Evolutionary conservation across 805 yeast species (phyloP), one percentile per base, ranked within the genome.

Genomic region (Monosporozyma servazzii): DNA sequence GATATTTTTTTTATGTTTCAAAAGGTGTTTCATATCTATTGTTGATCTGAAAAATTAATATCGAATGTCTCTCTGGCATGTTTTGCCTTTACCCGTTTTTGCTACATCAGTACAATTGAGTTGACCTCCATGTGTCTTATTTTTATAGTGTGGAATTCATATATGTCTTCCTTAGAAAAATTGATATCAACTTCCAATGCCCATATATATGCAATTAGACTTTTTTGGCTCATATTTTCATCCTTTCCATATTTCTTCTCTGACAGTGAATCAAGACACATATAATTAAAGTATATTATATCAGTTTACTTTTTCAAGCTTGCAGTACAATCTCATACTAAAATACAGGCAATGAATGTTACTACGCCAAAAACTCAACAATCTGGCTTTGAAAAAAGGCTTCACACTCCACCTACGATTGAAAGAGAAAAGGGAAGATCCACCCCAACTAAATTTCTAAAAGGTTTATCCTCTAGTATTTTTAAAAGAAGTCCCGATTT

Each of bases 331-430:
- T 33, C 37, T 10, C 37, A 33, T 33, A 33, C 37, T n/a, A 33
- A 6, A 11, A 11, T 33, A 39, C 8, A 7, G 9, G 20, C 10
- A 13, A 50, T 47, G 52, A 23, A 47, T 23, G 33, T 47, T 33
- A 51, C 48, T 18, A 61, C 65, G 13, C 66, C 66, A 37, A 51
- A 53, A 1, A 44, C 48, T 11, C 39, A 40, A 30, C 25, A 45
- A 27, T 11, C 10, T 25, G 40, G 30, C 1, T 48, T 47, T 36
- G 55, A 56, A 20, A 62, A 63, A 52, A 57, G 56, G 23, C 48
- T 63, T 5, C 71, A 66, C 48, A 64, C 70, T 2, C 71, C 71
- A n/a, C 71, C 71, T 25, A 65, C 66, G 48, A 51, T 58, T 10
- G 62, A 57, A 39, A 58, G 52, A 44, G 63, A 58, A 6, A 37